phyloP scores from a whole-genome alignment of 2,329 filamentous ascomycete species.

The Fusarium sp. region DNA sequence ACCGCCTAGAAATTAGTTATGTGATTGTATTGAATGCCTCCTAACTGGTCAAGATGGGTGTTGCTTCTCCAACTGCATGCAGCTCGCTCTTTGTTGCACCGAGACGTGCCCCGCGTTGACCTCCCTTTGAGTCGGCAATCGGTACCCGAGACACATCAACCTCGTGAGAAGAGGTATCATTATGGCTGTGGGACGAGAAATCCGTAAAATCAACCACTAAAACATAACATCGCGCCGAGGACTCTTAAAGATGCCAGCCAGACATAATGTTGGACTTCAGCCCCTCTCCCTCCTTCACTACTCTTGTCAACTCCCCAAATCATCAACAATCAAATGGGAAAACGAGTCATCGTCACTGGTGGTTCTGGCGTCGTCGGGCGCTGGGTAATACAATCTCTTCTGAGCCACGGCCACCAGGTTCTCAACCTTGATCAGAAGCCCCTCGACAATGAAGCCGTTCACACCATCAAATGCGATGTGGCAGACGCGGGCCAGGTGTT shows the following conservation, averaged over 20 bases:
- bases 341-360: background rate
- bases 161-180: background rate
- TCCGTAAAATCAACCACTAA: too few species aligned
- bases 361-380: background rate
- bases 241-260: too few species aligned
- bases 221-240: too few species aligned
- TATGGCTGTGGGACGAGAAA: background rate
- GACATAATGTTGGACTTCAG: background rate
- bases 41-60: background rate
- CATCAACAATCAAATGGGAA: background rate
- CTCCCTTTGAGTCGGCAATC: background rate
- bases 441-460: background rate
- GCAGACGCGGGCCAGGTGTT: background rate
- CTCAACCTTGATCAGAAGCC: background rate
- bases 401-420: background rate
- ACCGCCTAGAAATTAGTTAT: background rate
- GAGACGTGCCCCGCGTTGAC: background rate
- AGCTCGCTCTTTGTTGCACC: background rate
- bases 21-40: background rate
- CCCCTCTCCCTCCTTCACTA: background rate
- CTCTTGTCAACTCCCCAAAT: background rate
- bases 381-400: background rate
- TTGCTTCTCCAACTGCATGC: background rate
- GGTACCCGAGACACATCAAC: background rate
- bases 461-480: background rate